Evolutionary conservation across 2,329 filamentous ascomycete genomes (phyloP).

Genomic region (Sporothrix variecibatus): DNA sequence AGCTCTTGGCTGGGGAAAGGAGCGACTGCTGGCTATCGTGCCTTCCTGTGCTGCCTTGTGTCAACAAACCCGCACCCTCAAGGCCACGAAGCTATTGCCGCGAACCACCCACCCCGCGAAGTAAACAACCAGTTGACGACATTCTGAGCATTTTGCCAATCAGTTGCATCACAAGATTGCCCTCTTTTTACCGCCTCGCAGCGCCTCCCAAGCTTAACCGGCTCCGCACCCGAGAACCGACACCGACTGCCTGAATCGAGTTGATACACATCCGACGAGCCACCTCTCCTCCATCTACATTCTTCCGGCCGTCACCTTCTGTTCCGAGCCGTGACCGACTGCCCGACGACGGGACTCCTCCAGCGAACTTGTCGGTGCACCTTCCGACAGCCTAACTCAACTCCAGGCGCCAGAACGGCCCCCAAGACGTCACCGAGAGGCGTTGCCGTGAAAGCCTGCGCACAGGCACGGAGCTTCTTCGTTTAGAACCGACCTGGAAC

Average conservation of each 20-base stretch:
- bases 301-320: neutral
- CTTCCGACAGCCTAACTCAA: neutral
- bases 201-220: neutral
- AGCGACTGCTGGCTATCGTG: neutral
- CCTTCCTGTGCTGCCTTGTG: constrained; percentile 13
- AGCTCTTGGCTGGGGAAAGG: constrained; percentile 5
- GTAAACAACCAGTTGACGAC: neutral
- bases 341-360: neutral
- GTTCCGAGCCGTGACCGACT: neutral
- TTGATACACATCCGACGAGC: neutral
- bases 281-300: neutral
- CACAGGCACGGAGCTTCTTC: neutral
- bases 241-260: constrained; percentile 1
- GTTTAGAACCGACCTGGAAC: neutral
- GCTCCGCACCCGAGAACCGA: neutral
- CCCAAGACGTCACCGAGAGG: neutral
- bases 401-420: neutral
- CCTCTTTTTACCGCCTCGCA: neutral
- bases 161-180: neutral
- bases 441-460: neutral
- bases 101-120: neutral
- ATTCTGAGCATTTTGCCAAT: neutral
- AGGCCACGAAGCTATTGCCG: neutral
- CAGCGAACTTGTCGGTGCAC: neutral
- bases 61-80: neutral